Evolutionary conservation across 2,329 filamentous ascomycete species (phyloP).

Genomic region (Aspergillus ruber): DNA sequence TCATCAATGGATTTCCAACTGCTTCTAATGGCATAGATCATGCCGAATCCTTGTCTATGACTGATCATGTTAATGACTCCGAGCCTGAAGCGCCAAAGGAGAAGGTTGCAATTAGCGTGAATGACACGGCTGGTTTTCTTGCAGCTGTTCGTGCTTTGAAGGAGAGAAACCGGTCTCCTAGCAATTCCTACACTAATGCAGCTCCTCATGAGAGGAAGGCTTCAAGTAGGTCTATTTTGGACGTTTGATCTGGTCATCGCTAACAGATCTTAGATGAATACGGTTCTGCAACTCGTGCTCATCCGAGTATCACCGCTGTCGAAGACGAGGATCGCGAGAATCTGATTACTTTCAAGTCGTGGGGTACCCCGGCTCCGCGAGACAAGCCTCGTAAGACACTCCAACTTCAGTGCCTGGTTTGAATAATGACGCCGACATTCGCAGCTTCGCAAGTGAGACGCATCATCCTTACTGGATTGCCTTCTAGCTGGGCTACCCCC

Average conservation of each 20-base stretch:
- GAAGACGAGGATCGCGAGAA: conserved; percentile 24
- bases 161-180: not conserved
- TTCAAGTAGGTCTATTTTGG: not conserved
- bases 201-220: not conserved
- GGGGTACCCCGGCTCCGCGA: conserved; percentile 22
- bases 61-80: not conserved
- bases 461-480: conserved; percentile 32
- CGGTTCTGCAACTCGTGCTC: not conserved
- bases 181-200: not conserved
- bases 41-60: not conserved
- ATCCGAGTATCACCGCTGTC: conserved; percentile 1
- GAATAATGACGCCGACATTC: not conserved
- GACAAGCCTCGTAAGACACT: conserved; percentile 19
- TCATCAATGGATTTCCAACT: not conserved
- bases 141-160: not conserved
- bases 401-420: not conserved
- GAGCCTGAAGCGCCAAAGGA: not conserved
- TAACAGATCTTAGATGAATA: not conserved
- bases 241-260: not conserved
- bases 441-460: conserved; percentile 23
- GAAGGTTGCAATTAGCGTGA: not conserved
- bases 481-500: conserved; percentile 20
- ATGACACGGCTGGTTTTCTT: not conserved
- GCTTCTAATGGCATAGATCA: not conserved
- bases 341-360: conserved; percentile 22